phyloP scores from a whole-genome alignment of 805 yeast genomes.

The Diddensiella transvaalensis region DNA sequence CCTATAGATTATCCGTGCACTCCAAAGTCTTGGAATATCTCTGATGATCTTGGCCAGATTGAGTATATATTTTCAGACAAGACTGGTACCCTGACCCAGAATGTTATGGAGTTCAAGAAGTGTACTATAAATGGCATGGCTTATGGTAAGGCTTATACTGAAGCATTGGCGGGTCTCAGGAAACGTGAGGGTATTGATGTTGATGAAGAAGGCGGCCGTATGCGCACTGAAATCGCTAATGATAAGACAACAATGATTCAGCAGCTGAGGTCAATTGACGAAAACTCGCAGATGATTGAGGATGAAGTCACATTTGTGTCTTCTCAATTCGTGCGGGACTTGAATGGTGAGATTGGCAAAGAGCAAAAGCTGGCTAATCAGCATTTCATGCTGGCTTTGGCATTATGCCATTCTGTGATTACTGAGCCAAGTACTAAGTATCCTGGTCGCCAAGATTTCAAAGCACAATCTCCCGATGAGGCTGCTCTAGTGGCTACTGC shows the following conservation, averaged over 20 bases:
- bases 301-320: slow-evolving; percentile 66
- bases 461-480: slow-evolving; percentile 86
- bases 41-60: slow-evolving; percentile 81
- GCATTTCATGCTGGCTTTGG: slow-evolving; percentile 65
- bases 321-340: slow-evolving; percentile 54
- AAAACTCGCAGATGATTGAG: slow-evolving; percentile 51
- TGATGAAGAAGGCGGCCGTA: slow-evolving; percentile 45
- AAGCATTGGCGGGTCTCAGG: slow-evolving; percentile 66
- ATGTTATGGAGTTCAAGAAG: slow-evolving; percentile 79
- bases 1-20: slow-evolving; percentile 72
- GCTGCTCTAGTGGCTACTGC: slow-evolving; percentile 78
- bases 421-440: slow-evolving; percentile 47
- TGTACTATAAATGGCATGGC: slow-evolving; percentile 66
- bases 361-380: slow-evolving; percentile 50
- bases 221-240: slow-evolving; percentile 42
- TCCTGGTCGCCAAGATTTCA: slow-evolving; percentile 47
- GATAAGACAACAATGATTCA: slow-evolving; percentile 51
- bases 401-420: slow-evolving; percentile 75
- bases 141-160: slow-evolving; percentile 74
- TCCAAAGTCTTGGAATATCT: slow-evolving; percentile 80
- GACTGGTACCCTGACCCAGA: slow-evolving; percentile 81
- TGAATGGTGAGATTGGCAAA: slow-evolving; percentile 39
- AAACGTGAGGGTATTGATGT: slow-evolving; percentile 65
- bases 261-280: slow-evolving; percentile 35
- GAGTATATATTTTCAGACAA: slow-evolving; percentile 81